Base-by-base conservation (phyloP, 169 alveolate genomes). In the Plasmodium fragile region DNA sequence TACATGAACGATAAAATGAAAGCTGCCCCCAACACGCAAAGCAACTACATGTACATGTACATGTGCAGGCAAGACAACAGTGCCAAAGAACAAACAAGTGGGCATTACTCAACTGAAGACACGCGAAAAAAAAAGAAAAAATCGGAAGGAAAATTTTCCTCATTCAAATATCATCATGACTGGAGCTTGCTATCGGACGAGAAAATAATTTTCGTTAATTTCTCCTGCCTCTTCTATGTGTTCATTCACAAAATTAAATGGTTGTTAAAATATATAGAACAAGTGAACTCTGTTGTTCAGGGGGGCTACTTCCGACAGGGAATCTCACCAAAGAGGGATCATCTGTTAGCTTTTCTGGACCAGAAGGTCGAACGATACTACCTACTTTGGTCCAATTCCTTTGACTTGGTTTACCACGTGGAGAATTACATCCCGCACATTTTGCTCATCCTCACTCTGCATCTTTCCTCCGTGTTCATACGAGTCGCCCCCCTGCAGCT, bases 351-450 rank as follows among this genome's bases (percentile, higher is more conserved):
- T 22, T 89, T 78, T 71, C 30, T 89, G 0, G 94, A 89, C 82
- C 83, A 89, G 81, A 89, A 89, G 53, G 39, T 69, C 70, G 94
- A 89, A 59, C 34, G 94, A 25, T 89, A 89, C 25, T 89, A 89
- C 71, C 22, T 89, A n/a, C 8, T 89, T 32, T 89, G 94, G 94
- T 89, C 94, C 4, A 89, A 89, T 69, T 36, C 82, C 18, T 70
- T 78, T 65, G 94, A 89, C 49, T 78, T 89, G 45, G 55, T 78
- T 10, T 89, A 89, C 72, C 82, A 89, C 22, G 82, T 89, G n/a
- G 90, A 89, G 49, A 89, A 89, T 78, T 89, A 78, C 72, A 80
- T 80, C 32, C 49, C 32, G 2, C 94, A 89, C 49, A 89, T 89
- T 34, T 16, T 77, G 4, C 25, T 89, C 8, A 69, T 89, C 18